phyloP scores from a whole-genome alignment of 1,284 basidiomycete species.

The Volvariella surrecta region DNA sequence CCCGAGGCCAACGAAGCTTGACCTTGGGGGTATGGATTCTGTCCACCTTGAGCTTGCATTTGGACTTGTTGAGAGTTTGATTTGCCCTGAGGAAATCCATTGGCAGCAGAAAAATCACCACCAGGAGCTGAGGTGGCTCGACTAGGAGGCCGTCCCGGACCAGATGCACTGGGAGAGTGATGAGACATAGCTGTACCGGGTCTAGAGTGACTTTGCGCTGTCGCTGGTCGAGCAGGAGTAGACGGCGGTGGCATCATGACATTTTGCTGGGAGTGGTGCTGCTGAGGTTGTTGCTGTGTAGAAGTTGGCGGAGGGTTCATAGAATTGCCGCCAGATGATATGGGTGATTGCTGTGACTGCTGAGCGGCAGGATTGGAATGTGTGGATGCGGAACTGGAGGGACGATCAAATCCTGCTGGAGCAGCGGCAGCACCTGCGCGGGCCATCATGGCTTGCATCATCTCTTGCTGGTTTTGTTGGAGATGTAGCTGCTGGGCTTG shows the following conservation, averaged over 20 bases:
- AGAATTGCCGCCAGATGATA: conserved; percentile 1
- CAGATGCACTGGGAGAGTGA: conserved; percentile 18
- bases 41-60: conserved; percentile 4
- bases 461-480: not conserved
- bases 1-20: conserved; percentile 6
- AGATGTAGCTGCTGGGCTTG: conserved; percentile 1
- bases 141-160: conserved; percentile 8
- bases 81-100: conserved; percentile 5
- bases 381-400: conserved; percentile 13
- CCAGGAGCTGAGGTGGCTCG: conserved; percentile 8
- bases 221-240: conserved; percentile 16
- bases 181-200: conserved; percentile 28
- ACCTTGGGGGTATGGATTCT: conserved; percentile 3
- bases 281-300: conserved; percentile 9
- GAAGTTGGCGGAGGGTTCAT: conserved; percentile 1
- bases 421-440: not conserved
- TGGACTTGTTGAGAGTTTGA: conserved; percentile 8
- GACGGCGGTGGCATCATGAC: conserved; percentile 21
- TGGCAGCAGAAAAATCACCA: conserved; percentile 5
- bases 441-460: conserved; percentile 1
- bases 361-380: not conserved
- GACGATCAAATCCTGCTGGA: conserved; percentile 10
- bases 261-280: conserved; percentile 3
- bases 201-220: conserved; percentile 20
- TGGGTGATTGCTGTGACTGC: not conserved